Percentiles rank a stretch among this genome's conserved stretches.
Evolutionary conservation across 345 rosid genomes (phyloP).

Genomic region (thale cress (Arabidopsis thaliana)): TAIR10.1 NC_003071.7:15307501-15308000

Average conservation of each 20-base stretch:
- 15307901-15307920: not conserved
- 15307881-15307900: not conserved
- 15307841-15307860: not conserved
- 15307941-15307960: too few species aligned
- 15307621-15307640: slow-evolving; percentile 14
- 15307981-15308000: too few species aligned
- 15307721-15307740: slow-evolving; percentile 23
- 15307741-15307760: slow-evolving; percentile 40
- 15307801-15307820: slow-evolving; percentile 40
- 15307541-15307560: slow-evolving; percentile 35
- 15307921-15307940: too few species aligned
- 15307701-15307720: slow-evolving; percentile 1
- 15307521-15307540: slow-evolving; percentile 79
- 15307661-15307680: slow-evolving; percentile 34
- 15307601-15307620: slow-evolving; percentile 31
- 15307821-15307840: not conserved
- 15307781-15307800: slow-evolving; percentile 45
- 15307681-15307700: slow-evolving; percentile 13
- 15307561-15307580: slow-evolving; percentile 25
- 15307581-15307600: slow-evolving; percentile 23
- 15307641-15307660: slow-evolving; percentile 36
- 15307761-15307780: slow-evolving; percentile 43
- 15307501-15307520: slow-evolving; percentile 84
- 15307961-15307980: too few species aligned
- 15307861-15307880: slow-evolving; percentile 18